Percentiles rank a stretch among this genome's conserved stretches.
These are phyloP conservation scores for Lentinus polychrous DNA, from an alignment of 1,284 basidiomycete genomes.

Conservation along the genomic window DNA sequence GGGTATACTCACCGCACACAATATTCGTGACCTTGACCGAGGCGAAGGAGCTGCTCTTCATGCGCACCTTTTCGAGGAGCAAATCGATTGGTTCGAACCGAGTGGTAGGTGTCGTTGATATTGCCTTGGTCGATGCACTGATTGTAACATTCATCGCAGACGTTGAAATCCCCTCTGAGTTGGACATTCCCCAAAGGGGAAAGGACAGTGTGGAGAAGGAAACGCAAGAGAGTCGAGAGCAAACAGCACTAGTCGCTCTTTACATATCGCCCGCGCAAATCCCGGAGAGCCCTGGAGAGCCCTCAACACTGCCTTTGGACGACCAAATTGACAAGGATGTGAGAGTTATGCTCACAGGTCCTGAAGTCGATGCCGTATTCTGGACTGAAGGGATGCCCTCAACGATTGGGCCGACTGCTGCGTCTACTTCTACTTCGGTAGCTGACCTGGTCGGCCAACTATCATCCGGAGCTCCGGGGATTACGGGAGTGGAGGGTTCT, in stretches of 20 bases:
- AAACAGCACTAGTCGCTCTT: constrained; percentile 64
- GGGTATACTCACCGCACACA: constrained; percentile 61
- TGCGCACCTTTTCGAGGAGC: constrained; percentile 73
- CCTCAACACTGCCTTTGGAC: constrained; percentile 49
- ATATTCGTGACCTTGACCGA: constrained; percentile 74
- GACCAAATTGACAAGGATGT: constrained; percentile 61
- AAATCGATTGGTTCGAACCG: constrained; percentile 76
- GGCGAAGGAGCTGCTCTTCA: constrained; percentile 79
- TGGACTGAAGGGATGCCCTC: constrained; percentile 42
- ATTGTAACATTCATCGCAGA: constrained; percentile 36
- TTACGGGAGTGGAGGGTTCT: constrained; percentile 14
- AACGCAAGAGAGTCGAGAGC: constrained; percentile 68
- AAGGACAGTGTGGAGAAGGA: constrained; percentile 57
- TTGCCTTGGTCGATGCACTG: constrained; percentile 9
- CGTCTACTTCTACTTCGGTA: constrained; percentile 38
- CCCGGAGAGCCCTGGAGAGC: constrained; percentile 71
- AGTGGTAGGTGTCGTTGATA: constrained; percentile 42
- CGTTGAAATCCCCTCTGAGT: constrained; percentile 46
- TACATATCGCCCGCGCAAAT: constrained; percentile 65
- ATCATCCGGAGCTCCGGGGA: constrained; percentile 26
- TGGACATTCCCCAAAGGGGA: constrained; percentile 50
- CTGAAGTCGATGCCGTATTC: constrained; percentile 59
- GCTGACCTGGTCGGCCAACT: constrained; percentile 67
- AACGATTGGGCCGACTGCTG: constrained; percentile 23
- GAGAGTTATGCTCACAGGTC: constrained; percentile 59